These are phyloP conservation scores for Blastocystis sp. DNA, from an alignment of 352 stramenopile species.

Conservation along the genomic window DNA sequence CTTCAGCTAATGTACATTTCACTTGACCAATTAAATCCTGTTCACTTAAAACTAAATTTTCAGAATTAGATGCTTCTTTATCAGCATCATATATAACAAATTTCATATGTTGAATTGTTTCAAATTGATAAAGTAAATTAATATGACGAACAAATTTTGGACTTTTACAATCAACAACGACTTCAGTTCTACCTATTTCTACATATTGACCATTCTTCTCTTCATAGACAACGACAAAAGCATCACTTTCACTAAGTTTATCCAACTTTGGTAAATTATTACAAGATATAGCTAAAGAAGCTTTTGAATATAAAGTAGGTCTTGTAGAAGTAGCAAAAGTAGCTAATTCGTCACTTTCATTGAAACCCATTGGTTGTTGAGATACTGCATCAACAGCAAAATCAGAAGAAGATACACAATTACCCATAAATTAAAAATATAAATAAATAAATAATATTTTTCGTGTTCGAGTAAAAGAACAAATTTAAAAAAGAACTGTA, in stretches of 20 bases:
- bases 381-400: not conserved
- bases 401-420: slow-evolving; percentile 20
- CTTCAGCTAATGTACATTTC: slow-evolving; percentile 50
- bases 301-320: not conserved
- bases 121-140: slow-evolving; percentile 59
- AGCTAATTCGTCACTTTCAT: slow-evolving; percentile 16
- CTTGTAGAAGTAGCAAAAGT: not conserved
- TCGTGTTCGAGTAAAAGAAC: too few species aligned
- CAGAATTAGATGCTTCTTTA: slow-evolving; percentile 49
- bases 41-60: slow-evolving; percentile 45
- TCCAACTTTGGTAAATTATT: slow-evolving; percentile 61
- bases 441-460: too few species aligned
- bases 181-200: slow-evolving; percentile 56
- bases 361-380: not conserved
- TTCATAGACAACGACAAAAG: slow-evolving; percentile 51
- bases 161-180: slow-evolving; percentile 51
- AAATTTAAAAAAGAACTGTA: too few species aligned
- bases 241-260: slow-evolving; percentile 61
- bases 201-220: slow-evolving; percentile 29
- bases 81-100: slow-evolving; percentile 66
- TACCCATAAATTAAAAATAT: too few species aligned
- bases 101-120: slow-evolving; percentile 58
- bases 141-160: slow-evolving; percentile 59
- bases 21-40: slow-evolving; percentile 53
- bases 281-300: slow-evolving; percentile 46